Conservation (phyloP, 1,139 yeast species). For the Kluyveromyces marxianus region DNA sequence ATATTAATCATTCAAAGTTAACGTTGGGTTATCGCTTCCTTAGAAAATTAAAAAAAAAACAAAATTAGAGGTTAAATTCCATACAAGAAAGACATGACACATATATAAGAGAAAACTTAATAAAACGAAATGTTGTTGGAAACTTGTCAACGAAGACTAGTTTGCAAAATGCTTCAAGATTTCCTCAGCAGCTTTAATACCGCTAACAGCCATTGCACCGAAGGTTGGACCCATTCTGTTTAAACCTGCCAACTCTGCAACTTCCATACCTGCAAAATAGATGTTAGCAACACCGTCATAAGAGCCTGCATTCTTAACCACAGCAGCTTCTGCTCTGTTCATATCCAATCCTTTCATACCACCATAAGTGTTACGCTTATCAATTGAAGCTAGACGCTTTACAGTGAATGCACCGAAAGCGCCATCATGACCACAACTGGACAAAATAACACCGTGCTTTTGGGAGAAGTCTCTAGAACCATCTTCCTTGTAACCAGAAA, state of each 20-base stretch:
- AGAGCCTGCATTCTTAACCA: conserved; percentile 55
- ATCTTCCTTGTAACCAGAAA: conserved; percentile 28
- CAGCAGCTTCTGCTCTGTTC: conserved; percentile 72
- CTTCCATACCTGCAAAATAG: conserved; percentile 76
- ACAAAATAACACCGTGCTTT: conserved; percentile 60
- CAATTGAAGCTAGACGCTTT: conserved; percentile 42
- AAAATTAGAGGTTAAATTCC: too few species aligned
- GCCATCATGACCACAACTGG: conserved; percentile 79
- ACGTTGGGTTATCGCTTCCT: too few species aligned
- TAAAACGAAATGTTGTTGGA: too few species aligned
- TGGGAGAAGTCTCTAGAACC: conserved; percentile 26
- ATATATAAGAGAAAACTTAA: too few species aligned
- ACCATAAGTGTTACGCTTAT: conserved; percentile 43
- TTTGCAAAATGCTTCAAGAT: conserved; percentile 15
- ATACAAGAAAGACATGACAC: too few species aligned
- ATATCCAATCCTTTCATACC: conserved; percentile 78
- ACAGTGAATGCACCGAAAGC: conserved; percentile 82
- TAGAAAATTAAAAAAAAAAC: too few species aligned
- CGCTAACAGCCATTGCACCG: conserved; percentile 74
- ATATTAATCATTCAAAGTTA: too few species aligned
- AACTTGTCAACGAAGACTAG: too few species aligned
- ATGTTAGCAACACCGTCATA: conserved; percentile 64
- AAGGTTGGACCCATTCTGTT: conserved; percentile 84
- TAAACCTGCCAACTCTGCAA: conserved; percentile 68
- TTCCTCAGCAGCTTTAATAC: conserved; percentile 66